Conservation (phyloP, 331 rosid species). For the Phaseolus coccineus region DNA sequence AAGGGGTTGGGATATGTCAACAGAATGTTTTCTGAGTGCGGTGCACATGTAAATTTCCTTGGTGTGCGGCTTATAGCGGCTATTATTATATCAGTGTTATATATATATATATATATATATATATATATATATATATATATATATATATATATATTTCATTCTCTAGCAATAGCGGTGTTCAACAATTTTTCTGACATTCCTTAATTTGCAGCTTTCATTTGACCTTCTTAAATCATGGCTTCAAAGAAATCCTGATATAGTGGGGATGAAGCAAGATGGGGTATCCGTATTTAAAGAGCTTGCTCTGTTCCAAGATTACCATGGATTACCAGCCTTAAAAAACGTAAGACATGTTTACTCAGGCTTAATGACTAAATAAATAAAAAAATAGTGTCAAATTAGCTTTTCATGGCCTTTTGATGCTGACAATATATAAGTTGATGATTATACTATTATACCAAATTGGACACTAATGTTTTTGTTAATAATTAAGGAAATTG, state of each 20-base stretch:
- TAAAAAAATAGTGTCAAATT: background rate
- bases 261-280: conserved; percentile 65
- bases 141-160: no score
- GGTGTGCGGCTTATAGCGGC: background rate
- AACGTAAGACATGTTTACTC: conserved; percentile 47
- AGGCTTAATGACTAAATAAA: background rate
- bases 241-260: conserved; percentile 55
- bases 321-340: conserved; percentile 79
- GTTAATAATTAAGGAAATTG: background rate
- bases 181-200: conserved; percentile 30
- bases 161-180: conserved; percentile 7
- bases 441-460: background rate
- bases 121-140: no score
- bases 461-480: background rate
- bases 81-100: no score
- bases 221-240: conserved; percentile 79
- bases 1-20: conserved; percentile 5
- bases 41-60: conserved; percentile 5
- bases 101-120: no score
- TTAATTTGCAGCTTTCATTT: conserved; percentile 68
- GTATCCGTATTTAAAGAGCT: conserved; percentile 70
- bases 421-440: background rate
- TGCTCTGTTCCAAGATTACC: conserved; percentile 92
- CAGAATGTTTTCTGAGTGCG: conserved; percentile 10
- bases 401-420: background rate